Evolutionary conservation across 805 yeast species (phyloP).

Genomic region (Candida gorgasii): DNA sequence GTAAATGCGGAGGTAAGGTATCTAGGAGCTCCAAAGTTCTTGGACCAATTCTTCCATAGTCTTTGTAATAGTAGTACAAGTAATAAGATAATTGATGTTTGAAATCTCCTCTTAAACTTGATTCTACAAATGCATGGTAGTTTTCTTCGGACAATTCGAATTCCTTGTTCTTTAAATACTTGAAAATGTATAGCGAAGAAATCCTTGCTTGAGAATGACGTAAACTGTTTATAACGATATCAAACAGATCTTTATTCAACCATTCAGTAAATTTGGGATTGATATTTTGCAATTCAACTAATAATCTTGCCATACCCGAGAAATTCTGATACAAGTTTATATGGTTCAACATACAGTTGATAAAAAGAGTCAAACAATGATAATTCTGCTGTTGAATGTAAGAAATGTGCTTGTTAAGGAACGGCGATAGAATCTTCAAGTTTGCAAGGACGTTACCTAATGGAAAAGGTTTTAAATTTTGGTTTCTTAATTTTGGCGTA

Average conservation of each 20-base stretch:
- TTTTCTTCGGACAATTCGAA: constrained; percentile 15
- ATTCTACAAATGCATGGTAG: constrained; percentile 25
- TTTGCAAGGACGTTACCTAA: constrained; percentile 38
- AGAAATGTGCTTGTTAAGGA: constrained; percentile 24
- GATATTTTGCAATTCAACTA: constrained; percentile 19
- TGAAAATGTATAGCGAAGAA: constrained; percentile 25
- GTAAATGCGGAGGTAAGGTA: constrained; percentile 14
- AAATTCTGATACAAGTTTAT: constrained; percentile 35
- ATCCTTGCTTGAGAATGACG: constrained; percentile 28
- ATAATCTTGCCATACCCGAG: constrained; percentile 26
- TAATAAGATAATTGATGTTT: constrained; percentile 24
- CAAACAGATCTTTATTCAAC: constrained; percentile 32
- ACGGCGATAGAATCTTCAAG: constrained; percentile 21
- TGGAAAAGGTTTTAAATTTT: constrained; percentile 23
- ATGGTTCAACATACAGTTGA: constrained; percentile 40
- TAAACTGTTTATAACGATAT: constrained; percentile 29
- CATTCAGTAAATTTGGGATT: constrained; percentile 23
- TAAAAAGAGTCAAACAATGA: constrained; percentile 26
- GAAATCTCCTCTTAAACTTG: constrained; percentile 26
- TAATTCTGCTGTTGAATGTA: constrained; percentile 19
- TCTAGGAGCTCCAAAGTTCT: constrained; percentile 14
- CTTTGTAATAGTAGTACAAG: constrained; percentile 23
- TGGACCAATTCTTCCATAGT: constrained; percentile 14
- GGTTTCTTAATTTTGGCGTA: constrained; percentile 25
- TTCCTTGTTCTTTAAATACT: constrained; percentile 18